phyloP scores from a whole-genome alignment of 768 basidiomycete species.

The Rhizopogon vinicolor region DNA sequence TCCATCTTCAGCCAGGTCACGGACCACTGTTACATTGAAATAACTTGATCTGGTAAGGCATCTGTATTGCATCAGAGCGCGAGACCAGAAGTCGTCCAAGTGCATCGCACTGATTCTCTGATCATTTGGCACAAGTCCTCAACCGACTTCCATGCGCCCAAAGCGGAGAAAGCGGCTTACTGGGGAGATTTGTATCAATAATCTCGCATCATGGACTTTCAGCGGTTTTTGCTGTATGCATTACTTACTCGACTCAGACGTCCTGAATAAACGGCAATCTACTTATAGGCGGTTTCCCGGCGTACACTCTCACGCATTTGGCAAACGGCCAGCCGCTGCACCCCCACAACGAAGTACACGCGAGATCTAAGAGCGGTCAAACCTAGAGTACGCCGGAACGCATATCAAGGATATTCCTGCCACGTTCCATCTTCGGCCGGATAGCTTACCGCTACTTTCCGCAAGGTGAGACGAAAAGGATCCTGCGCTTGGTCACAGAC shows the following conservation, averaged over 20 bases:
- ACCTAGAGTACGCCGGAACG: background rate
- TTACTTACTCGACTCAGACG: background rate
- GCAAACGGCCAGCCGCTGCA: background rate
- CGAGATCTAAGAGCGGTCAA: background rate
- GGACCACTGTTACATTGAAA: background rate
- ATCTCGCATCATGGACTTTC: conserved; percentile 1
- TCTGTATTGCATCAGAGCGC: background rate
- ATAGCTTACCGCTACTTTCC: background rate
- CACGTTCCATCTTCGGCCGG: background rate
- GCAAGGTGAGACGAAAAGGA: background rate
- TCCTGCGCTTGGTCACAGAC: background rate
- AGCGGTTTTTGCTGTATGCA: background rate
- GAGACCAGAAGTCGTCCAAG: background rate
- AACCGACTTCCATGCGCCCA: background rate
- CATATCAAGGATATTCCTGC: background rate
- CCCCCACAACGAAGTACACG: too few species aligned
- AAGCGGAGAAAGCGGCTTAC: background rate
- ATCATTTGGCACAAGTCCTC: background rate
- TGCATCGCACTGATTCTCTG: background rate
- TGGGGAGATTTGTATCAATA: background rate
- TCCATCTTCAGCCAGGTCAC: background rate
- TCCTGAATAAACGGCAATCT: background rate
- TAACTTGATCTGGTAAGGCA: background rate
- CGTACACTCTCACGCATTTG: background rate
- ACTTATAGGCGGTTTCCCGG: background rate